Evolutionary conservation across 352 stramenopile genomes (phyloP), one percentile per base, ranked within the genome.

Genomic region (Phytophthora pistaciae): DNA sequence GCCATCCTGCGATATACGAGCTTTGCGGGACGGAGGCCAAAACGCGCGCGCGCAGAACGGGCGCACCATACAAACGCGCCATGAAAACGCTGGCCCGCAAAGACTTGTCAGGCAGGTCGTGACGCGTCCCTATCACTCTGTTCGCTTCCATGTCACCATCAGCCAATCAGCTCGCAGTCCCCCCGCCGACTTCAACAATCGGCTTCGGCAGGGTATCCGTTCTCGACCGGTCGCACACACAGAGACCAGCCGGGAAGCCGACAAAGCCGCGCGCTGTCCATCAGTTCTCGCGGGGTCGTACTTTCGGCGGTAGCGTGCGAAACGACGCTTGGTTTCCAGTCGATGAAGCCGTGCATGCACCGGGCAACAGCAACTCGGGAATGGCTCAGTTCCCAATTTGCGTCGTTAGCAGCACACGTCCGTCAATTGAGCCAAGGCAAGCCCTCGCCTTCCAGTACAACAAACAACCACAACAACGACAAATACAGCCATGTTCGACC

Each of bases 401-500:
- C 75, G 25, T 74, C 42, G 53, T 77, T 6, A 23, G 48, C 46
- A 56, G 27, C 55, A 73, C 55, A 70, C 40, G 56, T 70, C 36
- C 44, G 33, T 64, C 58, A 55, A 69, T 63, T 57, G 31, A 61
- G 59, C 7, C 62, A 65, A 53, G 52, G 14, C 21, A 44, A 44
- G 36, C 14, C 49, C 53, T 36, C 63, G 46, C 50, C 8, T 16
- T 21, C 16, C 36, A 42, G 11, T 40, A 40, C 33, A 42, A 16
- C n/a, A n/a, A 16, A 18, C 13, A 11, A 44, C 3, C 36, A 44
- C 4, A 42, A 16, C 36, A 0, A 33, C 46, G 18, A 53, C 18
- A 40, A 8, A 20, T 14, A 4, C 46, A 40, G 56, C 56, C 29
- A 93, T 93, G 85, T 73, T 93, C 64, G 82, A 93, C 75, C 82